These are phyloP conservation scores for Stephania cephalantha DNA, from an alignment of 164 flowering plant genomes.

Conservation along the genomic window DNA sequence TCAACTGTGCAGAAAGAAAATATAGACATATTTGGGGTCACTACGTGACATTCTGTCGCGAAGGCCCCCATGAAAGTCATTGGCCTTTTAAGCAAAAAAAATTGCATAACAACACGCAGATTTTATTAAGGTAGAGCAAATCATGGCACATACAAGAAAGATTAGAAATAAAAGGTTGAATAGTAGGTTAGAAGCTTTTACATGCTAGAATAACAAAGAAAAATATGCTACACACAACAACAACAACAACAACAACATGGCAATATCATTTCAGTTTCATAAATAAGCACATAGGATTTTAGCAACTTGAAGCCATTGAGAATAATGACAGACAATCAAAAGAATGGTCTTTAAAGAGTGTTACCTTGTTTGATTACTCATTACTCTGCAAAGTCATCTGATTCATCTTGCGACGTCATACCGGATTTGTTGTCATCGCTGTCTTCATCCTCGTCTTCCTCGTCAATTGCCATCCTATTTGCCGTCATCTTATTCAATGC, in stretches of 20 bases:
- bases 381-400: constrained; percentile 29
- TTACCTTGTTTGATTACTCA: background rate
- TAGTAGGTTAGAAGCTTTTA: background rate
- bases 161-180: background rate
- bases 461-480: constrained; percentile 20
- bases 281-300: background rate
- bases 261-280: background rate
- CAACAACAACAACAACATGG: background rate
- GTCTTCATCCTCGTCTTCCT: constrained; percentile 24
- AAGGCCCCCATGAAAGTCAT: too few species aligned
- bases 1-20: too few species aligned
- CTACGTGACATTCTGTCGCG: too few species aligned
- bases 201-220: background rate
- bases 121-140: too few species aligned
- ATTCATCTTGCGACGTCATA: constrained; percentile 56
- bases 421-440: constrained; percentile 45
- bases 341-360: background rate
- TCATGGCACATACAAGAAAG: background rate
- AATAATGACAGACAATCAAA: background rate
- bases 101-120: too few species aligned
- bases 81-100: too few species aligned
- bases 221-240: background rate
- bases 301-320: constrained; percentile 1
- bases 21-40: too few species aligned
- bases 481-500: constrained; percentile 66